Conservation (phyloP, 495 filamentous ascomycete species). For the Penicillium psychrofluorescens region DNA sequence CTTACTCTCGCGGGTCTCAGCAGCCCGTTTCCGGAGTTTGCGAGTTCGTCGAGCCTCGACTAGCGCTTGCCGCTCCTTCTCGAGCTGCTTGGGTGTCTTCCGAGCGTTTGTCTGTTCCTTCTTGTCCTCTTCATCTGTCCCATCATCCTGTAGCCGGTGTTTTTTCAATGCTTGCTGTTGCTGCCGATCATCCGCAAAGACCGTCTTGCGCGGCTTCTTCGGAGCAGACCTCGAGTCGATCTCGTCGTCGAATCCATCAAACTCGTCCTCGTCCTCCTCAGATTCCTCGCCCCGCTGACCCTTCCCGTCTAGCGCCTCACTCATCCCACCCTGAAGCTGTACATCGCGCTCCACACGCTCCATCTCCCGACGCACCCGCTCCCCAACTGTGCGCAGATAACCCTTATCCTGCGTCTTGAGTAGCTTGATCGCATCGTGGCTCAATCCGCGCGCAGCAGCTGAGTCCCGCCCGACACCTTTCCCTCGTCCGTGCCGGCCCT, state of each 20-base stretch:
- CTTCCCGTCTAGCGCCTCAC: constrained; percentile 19
- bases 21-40: constrained; percentile 42
- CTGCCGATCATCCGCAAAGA: constrained; percentile 49
- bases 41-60: constrained; percentile 34
- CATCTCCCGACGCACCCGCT: constrained; percentile 51
- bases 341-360: constrained; percentile 52
- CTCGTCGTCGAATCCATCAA: constrained; percentile 21
- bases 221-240: constrained; percentile 21
- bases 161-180: constrained; percentile 39
- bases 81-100: constrained; percentile 32
- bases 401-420: constrained; percentile 95
- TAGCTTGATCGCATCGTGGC: constrained; percentile 66
- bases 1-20: constrained; percentile 43
- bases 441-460: constrained; percentile 35
- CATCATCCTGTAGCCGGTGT: constrained; percentile 9
- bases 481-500: constrained; percentile 50
- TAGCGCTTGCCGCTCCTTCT: constrained; percentile 33
- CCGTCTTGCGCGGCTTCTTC: constrained; percentile 33
- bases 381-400: constrained; percentile 66
- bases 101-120: constrained; percentile 16
- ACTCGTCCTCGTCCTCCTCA: constrained; percentile 13
- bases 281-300: constrained; percentile 14
- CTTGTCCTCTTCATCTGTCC: constrained; percentile 22
- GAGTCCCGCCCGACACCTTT: constrained; percentile 38
- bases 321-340: constrained; percentile 30